A percentile compares a stretch with the other conserved stretches of the same genome.
Evolutionary conservation across 495 filamentous ascomycete genomes (phyloP).

Genomic region (Podospora bellae-mahoneyi): DNA sequence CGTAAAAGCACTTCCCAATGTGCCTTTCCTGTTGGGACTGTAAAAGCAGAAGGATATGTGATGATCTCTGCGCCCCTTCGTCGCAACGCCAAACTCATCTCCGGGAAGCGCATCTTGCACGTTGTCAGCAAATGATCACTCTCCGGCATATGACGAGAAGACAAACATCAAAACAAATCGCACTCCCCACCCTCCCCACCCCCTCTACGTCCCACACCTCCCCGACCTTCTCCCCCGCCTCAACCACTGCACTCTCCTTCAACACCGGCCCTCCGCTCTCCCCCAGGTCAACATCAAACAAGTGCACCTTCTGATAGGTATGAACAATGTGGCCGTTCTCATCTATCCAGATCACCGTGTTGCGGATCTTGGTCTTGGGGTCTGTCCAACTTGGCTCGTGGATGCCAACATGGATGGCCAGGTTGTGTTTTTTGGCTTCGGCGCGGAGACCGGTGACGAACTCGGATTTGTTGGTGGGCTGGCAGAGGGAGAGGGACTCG

Average conservation of each 20-base stretch:
- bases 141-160: background rate
- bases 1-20: constrained; percentile 81
- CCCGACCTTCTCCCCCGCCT: constrained; percentile 23
- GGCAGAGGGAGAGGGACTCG: constrained; percentile 65
- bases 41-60: constrained; percentile 89
- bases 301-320: constrained; percentile 56
- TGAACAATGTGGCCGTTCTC: constrained; percentile 37
- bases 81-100: constrained; percentile 62
- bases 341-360: constrained; percentile 48
- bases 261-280: constrained; percentile 26
- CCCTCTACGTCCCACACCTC: constrained; percentile 3
- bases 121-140: too few species aligned
- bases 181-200: background rate
- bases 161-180: background rate
- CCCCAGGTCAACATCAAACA: constrained; percentile 43
- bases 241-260: constrained; percentile 31
- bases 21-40: constrained; percentile 75
- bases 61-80: constrained; percentile 61
- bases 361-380: constrained; percentile 35
- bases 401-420: constrained; percentile 85
- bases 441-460: constrained; percentile 72
- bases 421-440: constrained; percentile 53
- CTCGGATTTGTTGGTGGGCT: constrained; percentile 46
- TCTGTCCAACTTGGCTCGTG: constrained; percentile 45
- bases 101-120: constrained; percentile 63